Percentiles rank a stretch among this genome's conserved stretches.
These are phyloP conservation scores for Stephanodiscus triporus DNA, from an alignment of 108 stramenopile species.

Conservation along the genomic window DNA sequence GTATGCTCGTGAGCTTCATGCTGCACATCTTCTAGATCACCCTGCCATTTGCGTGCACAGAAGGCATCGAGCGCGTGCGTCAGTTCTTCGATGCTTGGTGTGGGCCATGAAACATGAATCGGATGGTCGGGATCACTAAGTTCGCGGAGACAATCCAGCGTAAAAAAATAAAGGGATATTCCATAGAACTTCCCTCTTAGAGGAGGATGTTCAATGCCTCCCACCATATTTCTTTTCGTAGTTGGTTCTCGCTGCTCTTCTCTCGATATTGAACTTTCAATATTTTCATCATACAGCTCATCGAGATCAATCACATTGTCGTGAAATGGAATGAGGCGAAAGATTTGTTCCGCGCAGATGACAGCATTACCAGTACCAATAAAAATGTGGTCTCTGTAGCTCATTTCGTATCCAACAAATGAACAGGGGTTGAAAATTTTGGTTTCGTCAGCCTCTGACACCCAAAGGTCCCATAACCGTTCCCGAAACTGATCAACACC, in stretches of 20 bases:
- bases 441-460: conserved; percentile 48
- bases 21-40: conserved; percentile 73
- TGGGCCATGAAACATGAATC: conserved; percentile 83
- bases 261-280: conserved; percentile 17
- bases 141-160: conserved; percentile 88
- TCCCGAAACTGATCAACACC: conserved; percentile 90
- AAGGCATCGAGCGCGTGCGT: conserved; percentile 79
- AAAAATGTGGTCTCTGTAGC: conserved; percentile 60
- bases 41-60: conserved; percentile 81
- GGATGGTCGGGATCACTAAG: conserved; percentile 66
- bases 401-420: conserved; percentile 69
- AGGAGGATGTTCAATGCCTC: conserved; percentile 85
- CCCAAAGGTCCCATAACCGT: conserved; percentile 80
- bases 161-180: conserved; percentile 92
- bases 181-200: conserved; percentile 87
- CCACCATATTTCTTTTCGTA: conserved; percentile 58
- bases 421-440: conserved; percentile 78
- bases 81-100: conserved; percentile 79
- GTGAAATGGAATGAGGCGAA: conserved; percentile 80
- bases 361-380: conserved; percentile 78
- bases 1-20: conserved; percentile 75
- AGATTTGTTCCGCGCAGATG: conserved; percentile 70
- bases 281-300: conserved; percentile 50
- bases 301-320: conserved; percentile 62
- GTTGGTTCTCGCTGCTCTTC: conserved; percentile 15